A percentile compares a stretch with the other conserved stretches of the same genome.
These are phyloP conservation scores for Sclerotinia minor DNA, from an alignment of 2,329 filamentous ascomycete genomes.

Conservation along the genomic window DNA sequence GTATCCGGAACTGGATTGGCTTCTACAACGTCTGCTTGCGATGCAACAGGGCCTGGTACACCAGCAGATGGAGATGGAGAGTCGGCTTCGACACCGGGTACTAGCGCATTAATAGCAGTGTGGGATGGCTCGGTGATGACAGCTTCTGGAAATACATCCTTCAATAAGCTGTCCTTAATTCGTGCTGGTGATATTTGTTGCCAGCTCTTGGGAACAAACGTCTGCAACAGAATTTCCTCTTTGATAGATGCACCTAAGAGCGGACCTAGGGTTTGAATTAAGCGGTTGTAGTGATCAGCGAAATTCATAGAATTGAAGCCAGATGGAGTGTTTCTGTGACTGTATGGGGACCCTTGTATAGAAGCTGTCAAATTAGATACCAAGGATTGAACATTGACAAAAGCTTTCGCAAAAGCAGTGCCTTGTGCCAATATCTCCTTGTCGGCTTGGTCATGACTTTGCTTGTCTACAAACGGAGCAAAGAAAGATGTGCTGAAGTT, in stretches of 20 bases:
- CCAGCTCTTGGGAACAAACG: conserved; percentile 71
- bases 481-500: conserved; percentile 64
- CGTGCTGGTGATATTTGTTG: conserved; percentile 30
- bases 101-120: not conserved
- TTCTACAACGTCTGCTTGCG: not conserved
- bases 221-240: conserved; percentile 77
- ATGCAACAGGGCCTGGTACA: not conserved
- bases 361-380: conserved; percentile 73
- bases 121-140: conserved; percentile 28
- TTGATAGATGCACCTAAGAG: conserved; percentile 78
- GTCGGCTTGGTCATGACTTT: conserved; percentile 43
- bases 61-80: not conserved
- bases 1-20: not conserved
- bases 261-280: conserved; percentile 74
- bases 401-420: conserved; percentile 75
- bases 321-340: conserved; percentile 56
- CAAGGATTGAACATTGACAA: conserved; percentile 75
- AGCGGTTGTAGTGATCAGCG: conserved; percentile 75
- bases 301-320: conserved; percentile 78
- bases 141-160: conserved; percentile 23
- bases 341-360: conserved; percentile 61
- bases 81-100: not conserved
- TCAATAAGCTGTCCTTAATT: conserved; percentile 33
- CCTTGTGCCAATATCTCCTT: conserved; percentile 57
- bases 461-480: conserved; percentile 58